Conservation (phyloP, 2,329 filamentous ascomycete species). For the Penicillium palitans region DNA sequence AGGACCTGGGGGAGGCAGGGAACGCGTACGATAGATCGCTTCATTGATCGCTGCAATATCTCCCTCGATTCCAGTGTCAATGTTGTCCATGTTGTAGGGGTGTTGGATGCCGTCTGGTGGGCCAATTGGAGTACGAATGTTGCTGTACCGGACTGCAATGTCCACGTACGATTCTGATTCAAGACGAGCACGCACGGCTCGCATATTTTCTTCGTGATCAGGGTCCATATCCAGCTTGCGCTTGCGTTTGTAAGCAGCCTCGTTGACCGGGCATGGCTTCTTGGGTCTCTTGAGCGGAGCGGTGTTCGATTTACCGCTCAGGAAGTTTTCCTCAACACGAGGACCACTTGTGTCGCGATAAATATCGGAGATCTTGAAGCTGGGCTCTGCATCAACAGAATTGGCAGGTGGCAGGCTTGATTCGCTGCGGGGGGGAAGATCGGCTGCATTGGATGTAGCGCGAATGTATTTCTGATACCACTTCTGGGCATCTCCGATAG, state of each 20-base stretch:
- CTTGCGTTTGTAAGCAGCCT: slow-evolving; percentile 29
- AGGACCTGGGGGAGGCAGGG: neutral
- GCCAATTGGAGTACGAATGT: neutral
- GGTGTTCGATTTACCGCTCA: slow-evolving; percentile 29
- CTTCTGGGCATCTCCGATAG: slow-evolving; percentile 10
- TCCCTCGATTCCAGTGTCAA: neutral
- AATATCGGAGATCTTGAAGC: slow-evolving; percentile 23
- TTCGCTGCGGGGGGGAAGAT: slow-evolving; percentile 26
- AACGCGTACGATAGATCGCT: neutral
- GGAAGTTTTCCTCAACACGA: slow-evolving; percentile 21
- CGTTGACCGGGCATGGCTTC: slow-evolving; percentile 25
- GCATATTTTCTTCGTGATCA: slow-evolving; percentile 29
- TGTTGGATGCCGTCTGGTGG: slow-evolving; percentile 10
- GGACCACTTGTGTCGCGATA: slow-evolving; percentile 26
- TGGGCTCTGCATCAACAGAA: slow-evolving; percentile 38
- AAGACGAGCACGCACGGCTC: slow-evolving; percentile 17
- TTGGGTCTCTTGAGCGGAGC: slow-evolving; percentile 29
- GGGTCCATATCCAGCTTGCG: slow-evolving; percentile 32
- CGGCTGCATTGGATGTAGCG: neutral
- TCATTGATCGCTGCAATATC: neutral
- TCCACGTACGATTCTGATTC: neutral
- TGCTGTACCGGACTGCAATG: neutral
- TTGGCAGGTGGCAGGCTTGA: slow-evolving; percentile 45
- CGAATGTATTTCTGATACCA: slow-evolving; percentile 18
- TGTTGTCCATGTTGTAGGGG: slow-evolving; percentile 1